Evolutionary conservation across 1,284 basidiomycete species (phyloP).

Genomic region (Puccinia novopanici): DNA sequence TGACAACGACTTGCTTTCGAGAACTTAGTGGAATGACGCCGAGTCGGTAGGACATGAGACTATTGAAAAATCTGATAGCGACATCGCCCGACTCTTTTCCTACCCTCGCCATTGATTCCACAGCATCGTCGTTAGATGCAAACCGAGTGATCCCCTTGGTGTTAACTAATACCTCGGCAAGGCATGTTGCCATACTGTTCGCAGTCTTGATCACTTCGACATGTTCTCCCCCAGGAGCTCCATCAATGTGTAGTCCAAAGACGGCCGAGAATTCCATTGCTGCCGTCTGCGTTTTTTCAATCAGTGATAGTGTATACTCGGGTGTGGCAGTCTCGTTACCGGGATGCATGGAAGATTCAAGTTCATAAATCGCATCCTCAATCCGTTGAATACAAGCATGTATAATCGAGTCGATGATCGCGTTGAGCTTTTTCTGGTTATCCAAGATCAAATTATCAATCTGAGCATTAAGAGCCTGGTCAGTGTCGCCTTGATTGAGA

Average conservation of each 20-base stretch:
- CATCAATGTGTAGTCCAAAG: slow-evolving; percentile 86
- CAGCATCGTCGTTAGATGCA: slow-evolving; percentile 82
- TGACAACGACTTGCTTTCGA: slow-evolving; percentile 82
- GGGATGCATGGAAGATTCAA: slow-evolving; percentile 88
- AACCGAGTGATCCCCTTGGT: slow-evolving; percentile 94
- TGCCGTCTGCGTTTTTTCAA: slow-evolving; percentile 91
- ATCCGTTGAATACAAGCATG: slow-evolving; percentile 95
- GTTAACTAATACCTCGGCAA: slow-evolving; percentile 86
- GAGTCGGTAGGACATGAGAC: slow-evolving; percentile 92
- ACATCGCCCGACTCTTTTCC: slow-evolving; percentile 85
- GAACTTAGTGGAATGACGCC: slow-evolving; percentile 64
- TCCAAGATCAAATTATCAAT: slow-evolving; percentile 97
- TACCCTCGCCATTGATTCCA: slow-evolving; percentile 82
- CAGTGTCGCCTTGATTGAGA: slow-evolving; percentile 70
- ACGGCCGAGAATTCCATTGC: slow-evolving; percentile 93
- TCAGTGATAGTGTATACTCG: slow-evolving; percentile 96
- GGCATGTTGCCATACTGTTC: slow-evolving; percentile 91
- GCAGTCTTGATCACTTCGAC: slow-evolving; percentile 98
- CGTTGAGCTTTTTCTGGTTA: slow-evolving; percentile 95
- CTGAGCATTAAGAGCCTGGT: slow-evolving; percentile 88
- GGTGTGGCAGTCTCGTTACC: slow-evolving; percentile 96
- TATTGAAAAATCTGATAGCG: slow-evolving; percentile 87
- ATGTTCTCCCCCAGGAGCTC: slow-evolving; percentile 86
- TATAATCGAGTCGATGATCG: slow-evolving; percentile 97
- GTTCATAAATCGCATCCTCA: slow-evolving; percentile 94